A percentile compares a stretch with the other conserved stretches of the same genome.
Conservation (phyloP, 108 stramenopile genomes). For the Pseudonitzschia pungens region DNA sequence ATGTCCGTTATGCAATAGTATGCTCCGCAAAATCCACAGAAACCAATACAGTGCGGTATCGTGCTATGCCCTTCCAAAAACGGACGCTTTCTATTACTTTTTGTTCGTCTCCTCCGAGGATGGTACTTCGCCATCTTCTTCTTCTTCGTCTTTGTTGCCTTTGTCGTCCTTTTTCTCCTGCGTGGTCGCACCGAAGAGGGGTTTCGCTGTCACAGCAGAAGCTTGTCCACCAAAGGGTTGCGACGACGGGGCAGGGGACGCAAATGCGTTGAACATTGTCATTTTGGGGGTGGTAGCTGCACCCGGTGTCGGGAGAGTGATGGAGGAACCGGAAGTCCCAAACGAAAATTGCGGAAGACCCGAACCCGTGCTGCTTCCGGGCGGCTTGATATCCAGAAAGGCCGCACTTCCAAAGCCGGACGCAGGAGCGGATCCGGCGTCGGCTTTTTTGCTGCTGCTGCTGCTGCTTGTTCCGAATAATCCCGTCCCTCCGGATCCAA, state of each 20-base stretch:
- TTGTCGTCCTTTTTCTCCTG: slow-evolving; percentile 15
- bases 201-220: slow-evolving; percentile 14
- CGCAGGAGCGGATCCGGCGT: neutral
- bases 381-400: slow-evolving; percentile 62
- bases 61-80: neutral
- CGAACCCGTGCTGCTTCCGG: slow-evolving; percentile 34
- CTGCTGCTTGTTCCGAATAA: slow-evolving; percentile 20
- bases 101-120: neutral
- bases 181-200: slow-evolving; percentile 14
- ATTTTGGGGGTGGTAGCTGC: slow-evolving; percentile 22
- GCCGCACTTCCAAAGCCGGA: slow-evolving; percentile 26
- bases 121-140: slow-evolving; percentile 10
- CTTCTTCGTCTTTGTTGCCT: slow-evolving; percentile 23
- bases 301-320: slow-evolving; percentile 50
- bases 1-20: neutral
- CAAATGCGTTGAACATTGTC: slow-evolving; percentile 34
- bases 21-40: neutral
- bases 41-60: neutral
- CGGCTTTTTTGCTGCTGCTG: slow-evolving; percentile 8
- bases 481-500: slow-evolving; percentile 12
- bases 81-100: neutral
- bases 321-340: slow-evolving; percentile 38
- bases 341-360: slow-evolving; percentile 41
- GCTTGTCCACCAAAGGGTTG: slow-evolving; percentile 8
- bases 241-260: slow-evolving; percentile 1